Conservation (phyloP, 768 basidiomycete species). For the Suillus subluteus region DNA sequence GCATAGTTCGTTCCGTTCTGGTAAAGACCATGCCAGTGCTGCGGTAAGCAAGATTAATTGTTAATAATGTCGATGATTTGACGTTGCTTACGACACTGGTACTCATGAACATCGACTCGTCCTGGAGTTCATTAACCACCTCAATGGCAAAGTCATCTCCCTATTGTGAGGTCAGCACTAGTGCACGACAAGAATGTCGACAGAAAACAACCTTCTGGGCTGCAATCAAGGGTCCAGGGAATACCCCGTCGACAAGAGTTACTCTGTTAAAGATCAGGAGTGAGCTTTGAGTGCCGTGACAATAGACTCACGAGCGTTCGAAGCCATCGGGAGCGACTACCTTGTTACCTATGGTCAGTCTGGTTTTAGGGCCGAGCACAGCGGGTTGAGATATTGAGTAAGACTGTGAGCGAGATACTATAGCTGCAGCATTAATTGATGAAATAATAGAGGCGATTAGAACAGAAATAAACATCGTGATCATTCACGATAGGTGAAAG, state of each 20-base stretch:
- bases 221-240: conserved; percentile 49
- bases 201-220: conserved; percentile 36
- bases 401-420: conserved; percentile 20
- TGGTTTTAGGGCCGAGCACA: conserved; percentile 25
- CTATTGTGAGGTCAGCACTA: conserved; percentile 23
- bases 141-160: conserved; percentile 46
- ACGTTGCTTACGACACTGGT: conserved; percentile 52
- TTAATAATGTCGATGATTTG: background rate
- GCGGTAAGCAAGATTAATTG: background rate
- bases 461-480: conserved; percentile 19
- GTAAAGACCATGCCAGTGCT: conserved; percentile 31
- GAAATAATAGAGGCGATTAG: conserved; percentile 14
- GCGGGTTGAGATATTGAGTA: conserved; percentile 10
- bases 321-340: conserved; percentile 54
- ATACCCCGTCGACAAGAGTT: conserved; percentile 44
- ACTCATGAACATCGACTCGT: conserved; percentile 48
- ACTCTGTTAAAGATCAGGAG: conserved; percentile 29
- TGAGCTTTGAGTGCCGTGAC: background rate
- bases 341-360: conserved; percentile 42
- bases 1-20: conserved; percentile 25
- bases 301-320: conserved; percentile 36
- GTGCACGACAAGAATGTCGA: background rate
- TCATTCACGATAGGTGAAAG: background rate
- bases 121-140: conserved; percentile 48
- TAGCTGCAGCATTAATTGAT: conserved; percentile 19